phyloP scores from a whole-genome alignment of 805 yeast species.

The Cyberlindnera sargentensis region DNA sequence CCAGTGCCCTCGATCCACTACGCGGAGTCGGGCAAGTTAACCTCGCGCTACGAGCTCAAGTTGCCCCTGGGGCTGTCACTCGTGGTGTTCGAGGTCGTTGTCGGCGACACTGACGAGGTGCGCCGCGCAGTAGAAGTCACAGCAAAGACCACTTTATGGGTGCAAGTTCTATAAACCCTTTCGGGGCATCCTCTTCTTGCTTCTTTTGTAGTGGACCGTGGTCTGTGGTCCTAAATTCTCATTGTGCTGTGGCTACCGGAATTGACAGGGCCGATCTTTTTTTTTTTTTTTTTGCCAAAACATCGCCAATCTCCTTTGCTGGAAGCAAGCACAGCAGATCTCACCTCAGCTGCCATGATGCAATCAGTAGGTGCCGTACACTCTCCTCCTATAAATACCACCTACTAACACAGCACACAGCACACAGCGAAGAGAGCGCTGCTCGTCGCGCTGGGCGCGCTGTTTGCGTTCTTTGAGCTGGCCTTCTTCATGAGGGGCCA shows the following conservation, averaged over 20 bases:
- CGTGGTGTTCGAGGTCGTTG: constrained; percentile 32
- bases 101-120: constrained; percentile 23
- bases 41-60: constrained; percentile 37
- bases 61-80: constrained; percentile 40
- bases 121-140: constrained; percentile 15
- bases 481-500: constrained; percentile 1
- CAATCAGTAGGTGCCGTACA: no score
- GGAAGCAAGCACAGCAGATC: no score
- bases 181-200: background rate
- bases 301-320: no score
- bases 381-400: no score
- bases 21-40: constrained; percentile 23
- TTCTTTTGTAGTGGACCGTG: background rate
- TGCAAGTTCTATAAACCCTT: constrained; percentile 24
- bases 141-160: constrained; percentile 35
- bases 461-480: constrained; percentile 1
- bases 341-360: no score
- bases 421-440: background rate
- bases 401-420: no score
- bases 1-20: constrained; percentile 38
- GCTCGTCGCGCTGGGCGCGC: background rate
- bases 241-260: no score
- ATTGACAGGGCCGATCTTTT: no score
- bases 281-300: no score
- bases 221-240: no score